Evolutionary conservation across 805 yeast genomes (phyloP).

Genomic region (Ogataea trehaloabstinens): DNA sequence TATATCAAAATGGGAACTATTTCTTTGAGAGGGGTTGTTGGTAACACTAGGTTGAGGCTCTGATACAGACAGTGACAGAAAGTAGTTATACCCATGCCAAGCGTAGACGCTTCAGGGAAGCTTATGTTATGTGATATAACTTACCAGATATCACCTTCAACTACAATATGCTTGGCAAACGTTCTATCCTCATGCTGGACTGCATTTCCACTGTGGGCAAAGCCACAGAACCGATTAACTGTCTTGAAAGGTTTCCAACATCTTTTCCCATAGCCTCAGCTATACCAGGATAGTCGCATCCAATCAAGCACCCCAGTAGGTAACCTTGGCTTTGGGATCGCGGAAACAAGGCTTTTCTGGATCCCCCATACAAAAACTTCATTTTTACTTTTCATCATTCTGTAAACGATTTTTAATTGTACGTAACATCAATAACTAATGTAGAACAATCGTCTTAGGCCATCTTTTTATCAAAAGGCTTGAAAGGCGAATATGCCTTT

Average conservation of each 20-base stretch:
- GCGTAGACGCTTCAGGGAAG: slow-evolving; percentile 5
- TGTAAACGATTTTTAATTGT: too few species aligned
- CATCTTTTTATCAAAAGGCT: too few species aligned
- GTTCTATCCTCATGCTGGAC: neutral
- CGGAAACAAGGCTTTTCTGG: too few species aligned
- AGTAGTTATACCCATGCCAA: slow-evolving; percentile 5
- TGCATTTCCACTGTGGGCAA: neutral
- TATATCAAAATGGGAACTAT: slow-evolving; percentile 7
- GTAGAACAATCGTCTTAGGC: too few species aligned
- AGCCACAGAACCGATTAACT: slow-evolving; percentile 10
- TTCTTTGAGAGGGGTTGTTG: neutral
- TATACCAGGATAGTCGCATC: slow-evolving; percentile 10
- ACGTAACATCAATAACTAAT: too few species aligned
- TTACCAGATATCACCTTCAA: neutral
- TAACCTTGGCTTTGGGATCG: too few species aligned
- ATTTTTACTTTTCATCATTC: too few species aligned
- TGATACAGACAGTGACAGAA: slow-evolving; percentile 6
- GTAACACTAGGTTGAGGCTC: slow-evolving; percentile 2
- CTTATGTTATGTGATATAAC: slow-evolving; percentile 6
- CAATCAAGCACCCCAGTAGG: neutral
- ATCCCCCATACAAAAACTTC: too few species aligned
- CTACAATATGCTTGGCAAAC: slow-evolving; percentile 5
- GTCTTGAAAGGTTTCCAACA: slow-evolving; percentile 8
- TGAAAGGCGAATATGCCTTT: too few species aligned
- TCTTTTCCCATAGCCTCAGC: slow-evolving; percentile 7